Base-by-base conservation (phyloP, 257 asterid species). In the Solanum bulbocastanum region DNA sequence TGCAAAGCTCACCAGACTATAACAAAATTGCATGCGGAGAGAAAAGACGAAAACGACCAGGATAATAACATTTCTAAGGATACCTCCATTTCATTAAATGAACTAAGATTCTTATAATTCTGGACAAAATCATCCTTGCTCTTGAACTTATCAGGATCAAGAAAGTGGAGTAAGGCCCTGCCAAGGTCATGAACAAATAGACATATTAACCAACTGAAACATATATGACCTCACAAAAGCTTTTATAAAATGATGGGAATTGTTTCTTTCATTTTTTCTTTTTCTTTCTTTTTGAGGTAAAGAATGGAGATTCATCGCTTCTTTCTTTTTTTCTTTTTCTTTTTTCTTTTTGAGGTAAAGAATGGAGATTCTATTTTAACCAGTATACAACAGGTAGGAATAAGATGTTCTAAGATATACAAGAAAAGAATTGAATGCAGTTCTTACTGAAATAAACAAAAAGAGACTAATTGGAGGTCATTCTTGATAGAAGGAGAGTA, bases 81-180 rank as follows among this genome's bases (percentile, higher is more conserved):
- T 93, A 97, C 99, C 99, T 97, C 98, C 83, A 88, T 94, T 87
- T 95, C 99, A 90, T 91, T 94, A 87, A 97, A 95, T 35, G 99
- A 96, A 92, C 98, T 94, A 83, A 96, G 98, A 91, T 96, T 95
- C 93, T 95, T 96, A 94, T 97, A 97, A 91, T 92, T 95, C 76
- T 94, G 98, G 88, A 97, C 98, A 90, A 97, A 97, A 56, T 94
- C 98, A 37, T 97, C 99, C 94, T 95, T 97, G 87, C 94, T 93
- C 94, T 90, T 94, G 87, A 97, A 97, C 93, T 97, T 97, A 74
- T 91, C 94, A 83, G 96, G 93, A 91, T 97, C 99, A 89, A 97
- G 99, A 92, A 97, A 97, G 94, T 97, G 99, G 90, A 97, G 99
- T 91, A 97, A 89, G 20, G 99, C 99, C 99, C 99, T 97, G 93